phyloP scores from a whole-genome alignment of 2,329 filamentous ascomycete species.

The Fusarium tanahbumbuense region DNA sequence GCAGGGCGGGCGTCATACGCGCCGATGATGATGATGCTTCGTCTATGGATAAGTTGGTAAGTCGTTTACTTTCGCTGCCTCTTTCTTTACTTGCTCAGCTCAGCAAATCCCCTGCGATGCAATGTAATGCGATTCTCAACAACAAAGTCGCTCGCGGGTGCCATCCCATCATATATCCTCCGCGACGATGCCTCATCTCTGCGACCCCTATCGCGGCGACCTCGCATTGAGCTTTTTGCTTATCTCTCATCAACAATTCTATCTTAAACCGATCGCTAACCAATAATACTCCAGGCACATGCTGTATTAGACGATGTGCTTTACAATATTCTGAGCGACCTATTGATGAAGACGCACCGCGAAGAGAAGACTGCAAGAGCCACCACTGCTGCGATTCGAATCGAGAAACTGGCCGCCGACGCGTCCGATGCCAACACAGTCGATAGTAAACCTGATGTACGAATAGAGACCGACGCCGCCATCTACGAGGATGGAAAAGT shows the following conservation, averaged over 20 bases:
- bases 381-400: constrained; percentile 70
- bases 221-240: constrained; percentile 7
- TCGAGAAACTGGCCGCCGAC: constrained; percentile 71
- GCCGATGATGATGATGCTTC: constrained; percentile 62
- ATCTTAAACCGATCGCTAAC: constrained; percentile 30
- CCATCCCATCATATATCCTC: constrained; percentile 14
- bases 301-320: constrained; percentile 79
- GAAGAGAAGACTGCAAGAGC: constrained; percentile 81
- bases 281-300: constrained; percentile 62
- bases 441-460: constrained; percentile 66
- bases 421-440: constrained; percentile 64
- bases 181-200: constrained; percentile 16
- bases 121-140: constrained; percentile 15
- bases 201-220: constrained; percentile 21
- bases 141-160: constrained; percentile 4
- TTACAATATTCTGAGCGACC: constrained; percentile 80
- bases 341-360: constrained; percentile 79
- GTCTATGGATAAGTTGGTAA: constrained; percentile 70
- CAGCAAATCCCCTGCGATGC: constrained; percentile 27
- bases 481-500: constrained; percentile 77
- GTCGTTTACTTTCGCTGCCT: constrained; percentile 45
- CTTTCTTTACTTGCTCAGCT: constrained; percentile 12
- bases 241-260: not conserved
- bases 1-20: constrained; percentile 68
- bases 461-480: constrained; percentile 74